These are phyloP conservation scores for Uronychia binucleata DNA, from an alignment of 73 alveolate species.

Conservation along the genomic window DNA sequence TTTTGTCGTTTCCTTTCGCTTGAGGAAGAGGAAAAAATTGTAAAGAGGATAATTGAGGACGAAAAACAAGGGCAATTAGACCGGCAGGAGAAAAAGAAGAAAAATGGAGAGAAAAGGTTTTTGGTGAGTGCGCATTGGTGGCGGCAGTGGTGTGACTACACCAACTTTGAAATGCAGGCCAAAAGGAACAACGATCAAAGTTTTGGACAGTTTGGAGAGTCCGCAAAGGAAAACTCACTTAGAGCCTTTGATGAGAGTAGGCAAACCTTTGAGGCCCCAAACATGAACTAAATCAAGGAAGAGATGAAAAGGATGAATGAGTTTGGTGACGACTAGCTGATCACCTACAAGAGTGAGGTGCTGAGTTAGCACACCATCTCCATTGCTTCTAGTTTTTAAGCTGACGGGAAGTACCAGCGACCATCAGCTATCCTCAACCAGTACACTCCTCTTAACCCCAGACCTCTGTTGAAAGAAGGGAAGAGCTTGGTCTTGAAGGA, in stretches of 20 bases:
- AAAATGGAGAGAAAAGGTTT: conserved; percentile 29
- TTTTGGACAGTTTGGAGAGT: background rate
- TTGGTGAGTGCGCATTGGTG: conserved; percentile 40
- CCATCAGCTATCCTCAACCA: conserved; percentile 13
- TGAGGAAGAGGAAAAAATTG: conserved; percentile 17
- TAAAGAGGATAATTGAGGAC: conserved; percentile 1
- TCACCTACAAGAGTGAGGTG: background rate
- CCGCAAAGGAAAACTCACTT: background rate
- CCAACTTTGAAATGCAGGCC: conserved; percentile 23
- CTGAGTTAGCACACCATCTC: background rate
- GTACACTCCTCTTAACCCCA: conserved; percentile 6
- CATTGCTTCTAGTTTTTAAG: background rate
- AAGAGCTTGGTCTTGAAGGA: conserved; percentile 28
- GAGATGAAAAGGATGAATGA: background rate
- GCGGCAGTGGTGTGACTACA: conserved; percentile 53
- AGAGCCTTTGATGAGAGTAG: background rate
- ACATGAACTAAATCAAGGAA: background rate
- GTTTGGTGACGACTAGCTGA: background rate
- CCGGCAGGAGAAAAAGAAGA: conserved; percentile 13
- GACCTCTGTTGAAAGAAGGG: conserved; percentile 20
- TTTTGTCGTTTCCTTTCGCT: conserved; percentile 11
- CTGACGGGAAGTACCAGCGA: background rate
- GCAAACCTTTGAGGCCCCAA: background rate
- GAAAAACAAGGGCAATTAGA: background rate
- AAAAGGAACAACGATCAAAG: background rate